phyloP scores from a whole-genome alignment of 352 stramenopile species.

The Phytopythium mirpurense region DNA sequence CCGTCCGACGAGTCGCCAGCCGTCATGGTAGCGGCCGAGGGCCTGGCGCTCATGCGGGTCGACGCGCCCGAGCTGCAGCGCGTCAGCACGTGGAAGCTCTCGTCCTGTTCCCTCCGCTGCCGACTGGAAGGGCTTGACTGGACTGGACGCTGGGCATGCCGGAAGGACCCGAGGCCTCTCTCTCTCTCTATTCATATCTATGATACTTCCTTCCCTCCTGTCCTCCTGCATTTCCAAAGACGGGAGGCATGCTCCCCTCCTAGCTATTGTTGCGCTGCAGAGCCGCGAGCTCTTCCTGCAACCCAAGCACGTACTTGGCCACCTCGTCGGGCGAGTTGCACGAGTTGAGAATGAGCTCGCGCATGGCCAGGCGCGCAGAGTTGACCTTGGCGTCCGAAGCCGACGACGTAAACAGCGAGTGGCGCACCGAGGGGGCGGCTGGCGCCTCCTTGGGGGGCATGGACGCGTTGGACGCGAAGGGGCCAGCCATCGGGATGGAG shows the following conservation, averaged over 20 bases:
- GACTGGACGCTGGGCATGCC: not conserved
- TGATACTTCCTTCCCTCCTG: not conserved
- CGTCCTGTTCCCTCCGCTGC: not conserved
- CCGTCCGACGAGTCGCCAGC: not conserved
- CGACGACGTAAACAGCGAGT: constrained; percentile 22
- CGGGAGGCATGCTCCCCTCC: not conserved
- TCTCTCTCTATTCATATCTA: not conserved
- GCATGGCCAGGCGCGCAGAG: constrained; percentile 31
- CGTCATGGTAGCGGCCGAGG: not conserved
- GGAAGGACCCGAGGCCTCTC: not conserved
- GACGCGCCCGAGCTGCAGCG: constrained; percentile 3
- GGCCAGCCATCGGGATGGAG: constrained; percentile 8
- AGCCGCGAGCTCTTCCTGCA: constrained; percentile 46
- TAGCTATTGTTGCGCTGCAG: constrained; percentile 26
- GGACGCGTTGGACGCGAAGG: constrained; percentile 10
- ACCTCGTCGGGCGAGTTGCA: constrained; percentile 45
- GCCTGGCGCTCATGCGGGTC: not conserved
- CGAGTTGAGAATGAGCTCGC: constrained; percentile 48
- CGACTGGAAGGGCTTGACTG: too few species aligned
- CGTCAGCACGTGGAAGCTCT: not conserved
- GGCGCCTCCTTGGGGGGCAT: constrained; percentile 2
- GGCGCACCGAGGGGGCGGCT: constrained; percentile 15
- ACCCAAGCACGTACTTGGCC: constrained; percentile 45
- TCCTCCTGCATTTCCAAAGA: not conserved
- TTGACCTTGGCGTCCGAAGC: constrained; percentile 23